phyloP scores from a whole-genome alignment of 1,284 basidiomycete genomes.

The Cryptococcus jaspeensis region DNA sequence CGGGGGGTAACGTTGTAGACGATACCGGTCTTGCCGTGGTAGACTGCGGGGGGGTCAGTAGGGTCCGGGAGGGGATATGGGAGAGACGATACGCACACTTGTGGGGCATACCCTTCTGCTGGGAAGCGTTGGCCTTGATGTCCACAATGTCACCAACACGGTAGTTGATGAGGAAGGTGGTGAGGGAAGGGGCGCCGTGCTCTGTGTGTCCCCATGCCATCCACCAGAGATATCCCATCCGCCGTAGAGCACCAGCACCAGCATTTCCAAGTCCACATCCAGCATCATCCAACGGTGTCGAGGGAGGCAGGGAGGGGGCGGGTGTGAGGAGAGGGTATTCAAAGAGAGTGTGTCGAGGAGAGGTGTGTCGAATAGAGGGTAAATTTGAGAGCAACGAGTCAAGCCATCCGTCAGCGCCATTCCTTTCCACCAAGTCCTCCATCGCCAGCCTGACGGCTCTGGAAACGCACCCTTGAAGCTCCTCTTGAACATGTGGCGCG shows the following conservation, averaged over 20 bases:
- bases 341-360: not conserved
- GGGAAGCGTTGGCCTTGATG: slow-evolving; percentile 98
- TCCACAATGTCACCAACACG: slow-evolving; percentile 98
- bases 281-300: slow-evolving; percentile 2
- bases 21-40: slow-evolving; percentile 75
- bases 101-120: slow-evolving; percentile 99
- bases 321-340: not conserved
- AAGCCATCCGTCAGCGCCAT: not conserved
- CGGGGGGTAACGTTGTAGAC: slow-evolving; percentile 96
- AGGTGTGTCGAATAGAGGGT: not conserved
- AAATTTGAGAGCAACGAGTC: not conserved
- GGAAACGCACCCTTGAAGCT: slow-evolving; percentile 79
- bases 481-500: slow-evolving; percentile 99
- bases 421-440: not conserved
- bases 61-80: not conserved
- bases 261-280: slow-evolving; percentile 4
- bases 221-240: slow-evolving; percentile 10
- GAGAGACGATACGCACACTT: slow-evolving; percentile 59
- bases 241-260: slow-evolving; percentile 2
- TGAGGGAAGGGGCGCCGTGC: slow-evolving; percentile 85
- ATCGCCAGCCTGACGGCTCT: slow-evolving; percentile 3
- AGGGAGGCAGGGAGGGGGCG: not conserved
- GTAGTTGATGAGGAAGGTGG: slow-evolving; percentile 91
- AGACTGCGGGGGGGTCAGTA: slow-evolving; percentile 32
- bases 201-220: slow-evolving; percentile 58